Base-by-base conservation (phyloP, 2,329 filamentous ascomycete genomes). In the Cordyceps cicadae region DNA sequence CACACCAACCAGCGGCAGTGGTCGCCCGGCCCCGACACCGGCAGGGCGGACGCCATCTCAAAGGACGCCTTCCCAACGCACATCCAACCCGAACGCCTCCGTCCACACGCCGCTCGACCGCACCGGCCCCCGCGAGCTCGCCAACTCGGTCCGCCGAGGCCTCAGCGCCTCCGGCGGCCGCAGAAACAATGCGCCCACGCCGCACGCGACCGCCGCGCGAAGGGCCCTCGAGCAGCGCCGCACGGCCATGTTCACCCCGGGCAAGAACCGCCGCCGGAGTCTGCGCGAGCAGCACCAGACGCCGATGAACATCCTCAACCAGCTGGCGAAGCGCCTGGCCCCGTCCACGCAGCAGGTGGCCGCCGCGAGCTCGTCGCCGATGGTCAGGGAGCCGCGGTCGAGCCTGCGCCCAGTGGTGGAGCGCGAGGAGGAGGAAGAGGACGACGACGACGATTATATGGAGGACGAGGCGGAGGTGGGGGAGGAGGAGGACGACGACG, bases 121-220 rank as follows among this genome's bases (percentile, higher is more conserved):
- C 41, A 70, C 64, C 29, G 66, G 66, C 34, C 63, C 71, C 3
- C 72, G 73, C 29, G 71, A 75, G 19, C 67, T 74, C 37, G 70
- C 75, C 52, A 74, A 73, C 55, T 76, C 75, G 3, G 66, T 74
- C 37, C 68, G 74, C 15, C 72, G 73, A 37, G 77, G 76, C 12
- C 75, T 76, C 46, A 77, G 78, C 11, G 76, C 75, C 39, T 82
- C 81, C 2, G 79, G 68, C 12, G 66, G 73, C 2, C 71, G 75
- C 54, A 50, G 41, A 15, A 60, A 60, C 26, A 75, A 77, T 70
- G 74, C 75, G 14, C 74, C 78, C 3, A 87, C 85, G 19, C 85
- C 85, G 0, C 85, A 87, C 68, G 83, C 81, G 52, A 81, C 80
- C 65, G 84, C 84, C 12, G 85, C 85, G 49, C 79, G 79, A 53